These are phyloP conservation scores for Gardenia jasminoides DNA, from an alignment of 257 asterid genomes.

Conservation along the genomic window DNA sequence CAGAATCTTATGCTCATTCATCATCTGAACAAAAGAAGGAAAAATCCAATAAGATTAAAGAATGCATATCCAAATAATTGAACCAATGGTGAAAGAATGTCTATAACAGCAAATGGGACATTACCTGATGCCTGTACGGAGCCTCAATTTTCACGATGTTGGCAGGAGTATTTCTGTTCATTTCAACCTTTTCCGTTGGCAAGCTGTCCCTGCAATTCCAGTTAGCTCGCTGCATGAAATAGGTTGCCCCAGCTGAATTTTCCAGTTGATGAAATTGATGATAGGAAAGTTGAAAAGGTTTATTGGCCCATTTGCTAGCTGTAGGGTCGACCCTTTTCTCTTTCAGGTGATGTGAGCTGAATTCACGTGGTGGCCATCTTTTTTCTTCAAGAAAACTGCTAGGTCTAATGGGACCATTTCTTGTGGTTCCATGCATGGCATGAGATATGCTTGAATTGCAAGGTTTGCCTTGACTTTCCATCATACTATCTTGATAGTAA, in stretches of 20 bases:
- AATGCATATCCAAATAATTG: neutral
- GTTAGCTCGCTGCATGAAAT: conserved; percentile 20
- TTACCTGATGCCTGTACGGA: conserved; percentile 40
- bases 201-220: conserved; percentile 29
- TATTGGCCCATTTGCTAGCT: conserved; percentile 25
- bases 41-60: neutral
- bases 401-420: conserved; percentile 37
- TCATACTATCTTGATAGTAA: conserved; percentile 26
- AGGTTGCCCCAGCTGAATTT: conserved; percentile 10
- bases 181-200: conserved; percentile 17
- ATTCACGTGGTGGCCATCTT: conserved; percentile 56
- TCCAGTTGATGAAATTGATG: conserved; percentile 18
- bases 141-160: conserved; percentile 20
- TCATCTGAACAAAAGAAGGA: conserved; percentile 32
- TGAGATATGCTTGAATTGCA: conserved; percentile 24
- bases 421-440: conserved; percentile 26
- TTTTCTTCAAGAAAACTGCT: conserved; percentile 56
- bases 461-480: conserved; percentile 11
- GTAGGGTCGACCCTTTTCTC: conserved; percentile 28
- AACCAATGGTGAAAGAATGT: neutral
- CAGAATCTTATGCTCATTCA: conserved; percentile 32
- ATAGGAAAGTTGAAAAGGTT: conserved; percentile 15
- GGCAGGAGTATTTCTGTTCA: conserved; percentile 8
- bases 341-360: conserved; percentile 31
- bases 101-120: neutral